phyloP scores from a whole-genome alignment of 2,329 filamentous ascomycete species.

The Claviceps cyperi region DNA sequence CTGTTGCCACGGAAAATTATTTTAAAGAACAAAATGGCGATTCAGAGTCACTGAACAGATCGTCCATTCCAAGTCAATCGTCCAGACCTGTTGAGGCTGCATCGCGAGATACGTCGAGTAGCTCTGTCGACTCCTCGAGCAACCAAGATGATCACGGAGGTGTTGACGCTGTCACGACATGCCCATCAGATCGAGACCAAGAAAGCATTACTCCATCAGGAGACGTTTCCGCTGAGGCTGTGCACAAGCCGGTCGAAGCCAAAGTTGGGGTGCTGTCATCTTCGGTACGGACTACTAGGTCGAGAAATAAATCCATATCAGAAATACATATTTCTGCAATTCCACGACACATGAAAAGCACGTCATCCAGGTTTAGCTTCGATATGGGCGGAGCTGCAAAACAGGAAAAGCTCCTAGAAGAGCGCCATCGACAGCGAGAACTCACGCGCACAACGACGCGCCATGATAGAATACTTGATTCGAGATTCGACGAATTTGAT shows the following conservation, averaged over 20 bases:
- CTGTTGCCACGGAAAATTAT: constrained; percentile 1
- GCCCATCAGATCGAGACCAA: neutral
- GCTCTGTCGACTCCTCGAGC: neutral
- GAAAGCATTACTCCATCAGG: neutral
- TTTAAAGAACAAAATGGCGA: neutral
- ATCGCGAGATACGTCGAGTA: neutral
- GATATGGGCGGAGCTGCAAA: constrained; percentile 60
- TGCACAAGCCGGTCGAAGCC: neutral
- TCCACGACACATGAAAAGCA: constrained; percentile 57
- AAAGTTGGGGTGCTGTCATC: constrained; percentile 1
- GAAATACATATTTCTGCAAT: constrained; percentile 35
- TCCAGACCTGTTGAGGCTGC: neutral
- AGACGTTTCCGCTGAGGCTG: neutral
- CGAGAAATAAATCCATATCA: constrained; percentile 38
- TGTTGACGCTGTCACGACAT: neutral
- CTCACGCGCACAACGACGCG: constrained; percentile 40
- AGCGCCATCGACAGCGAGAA: constrained; percentile 54
- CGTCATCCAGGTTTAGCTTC: constrained; percentile 68
- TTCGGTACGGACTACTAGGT: constrained; percentile 23
- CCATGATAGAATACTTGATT: constrained; percentile 28
- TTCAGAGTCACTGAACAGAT: neutral
- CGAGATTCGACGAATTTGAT: constrained; percentile 46
- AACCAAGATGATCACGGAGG: neutral
- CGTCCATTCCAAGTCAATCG: neutral
- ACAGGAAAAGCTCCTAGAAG: constrained; percentile 56